Conservation (phyloP, 2,329 filamentous ascomycete genomes). For the Trichoderma hamatum region DNA sequence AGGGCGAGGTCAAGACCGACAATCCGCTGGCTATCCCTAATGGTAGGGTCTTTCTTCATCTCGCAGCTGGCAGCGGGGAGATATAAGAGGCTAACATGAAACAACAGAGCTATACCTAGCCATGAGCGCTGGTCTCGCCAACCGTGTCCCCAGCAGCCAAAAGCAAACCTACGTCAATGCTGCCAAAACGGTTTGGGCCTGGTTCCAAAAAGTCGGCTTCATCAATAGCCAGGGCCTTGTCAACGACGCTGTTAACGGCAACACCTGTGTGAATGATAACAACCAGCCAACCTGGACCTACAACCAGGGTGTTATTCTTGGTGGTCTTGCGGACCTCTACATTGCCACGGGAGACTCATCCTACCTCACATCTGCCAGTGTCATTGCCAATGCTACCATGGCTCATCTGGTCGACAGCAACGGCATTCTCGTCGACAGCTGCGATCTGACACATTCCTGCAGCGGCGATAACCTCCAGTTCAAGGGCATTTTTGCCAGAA, state of each 20-base stretch:
- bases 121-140: slow-evolving; percentile 56
- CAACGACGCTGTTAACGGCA: slow-evolving; percentile 54
- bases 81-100: neutral
- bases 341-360: slow-evolving; percentile 46
- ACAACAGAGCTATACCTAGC: slow-evolving; percentile 53
- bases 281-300: slow-evolving; percentile 49
- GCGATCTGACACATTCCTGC: slow-evolving; percentile 40
- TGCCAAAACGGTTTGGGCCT: slow-evolving; percentile 54
- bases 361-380: slow-evolving; percentile 43
- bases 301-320: slow-evolving; percentile 54
- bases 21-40: slow-evolving; percentile 41
- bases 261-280: slow-evolving; percentile 36
- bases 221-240: slow-evolving; percentile 54
- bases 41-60: neutral
- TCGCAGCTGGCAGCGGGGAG: neutral
- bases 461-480: slow-evolving; percentile 62
- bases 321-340: slow-evolving; percentile 52
- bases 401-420: slow-evolving; percentile 43
- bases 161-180: slow-evolving; percentile 49
- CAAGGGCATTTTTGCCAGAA: slow-evolving; percentile 51
- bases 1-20: slow-evolving; percentile 58
- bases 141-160: slow-evolving; percentile 44
- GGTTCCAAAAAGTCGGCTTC: slow-evolving; percentile 54
- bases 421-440: slow-evolving; percentile 54
- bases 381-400: slow-evolving; percentile 57